These are phyloP conservation scores for Rutstroemia sp. DNA, from an alignment of 2,329 filamentous ascomycete species.

Conservation along the genomic window DNA sequence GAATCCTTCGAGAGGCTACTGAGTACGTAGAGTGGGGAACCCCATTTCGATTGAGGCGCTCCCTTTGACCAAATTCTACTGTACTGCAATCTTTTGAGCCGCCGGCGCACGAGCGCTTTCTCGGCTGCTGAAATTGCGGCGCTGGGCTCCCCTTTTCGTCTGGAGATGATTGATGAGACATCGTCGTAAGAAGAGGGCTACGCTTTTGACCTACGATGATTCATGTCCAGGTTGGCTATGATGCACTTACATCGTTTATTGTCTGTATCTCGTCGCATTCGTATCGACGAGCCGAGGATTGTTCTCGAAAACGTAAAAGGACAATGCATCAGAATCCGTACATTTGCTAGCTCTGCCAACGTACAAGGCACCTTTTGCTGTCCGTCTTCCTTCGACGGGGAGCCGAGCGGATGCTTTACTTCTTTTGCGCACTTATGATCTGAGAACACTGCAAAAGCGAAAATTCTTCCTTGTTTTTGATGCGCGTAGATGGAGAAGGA, in stretches of 20 bases:
- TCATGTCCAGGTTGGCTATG: not conserved
- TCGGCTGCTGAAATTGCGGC: not conserved
- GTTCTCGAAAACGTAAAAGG: not conserved
- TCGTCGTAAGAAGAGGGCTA: not conserved
- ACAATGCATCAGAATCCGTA: too few species aligned
- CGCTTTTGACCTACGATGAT: not conserved
- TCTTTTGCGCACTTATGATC: not conserved
- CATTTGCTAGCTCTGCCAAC: too few species aligned
- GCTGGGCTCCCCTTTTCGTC: not conserved
- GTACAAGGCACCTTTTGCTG: not conserved
- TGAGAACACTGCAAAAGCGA: not conserved
- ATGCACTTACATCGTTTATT: not conserved
- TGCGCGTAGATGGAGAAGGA: not conserved
- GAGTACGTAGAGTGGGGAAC: not conserved
- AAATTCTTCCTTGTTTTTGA: not conserved
- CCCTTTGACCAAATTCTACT: not conserved
- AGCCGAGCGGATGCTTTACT: not conserved
- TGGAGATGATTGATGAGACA: not conserved
- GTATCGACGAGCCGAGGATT: too few species aligned
- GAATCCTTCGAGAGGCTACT: not conserved
- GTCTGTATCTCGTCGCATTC: not conserved
- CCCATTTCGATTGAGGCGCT: not conserved
- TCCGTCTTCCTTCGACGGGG: not conserved
- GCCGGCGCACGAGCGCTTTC: not conserved
- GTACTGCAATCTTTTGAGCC: conserved; percentile 3